Conservation (phyloP, 2,329 filamentous ascomycete genomes). For the Chaetomium sp. region DNA sequence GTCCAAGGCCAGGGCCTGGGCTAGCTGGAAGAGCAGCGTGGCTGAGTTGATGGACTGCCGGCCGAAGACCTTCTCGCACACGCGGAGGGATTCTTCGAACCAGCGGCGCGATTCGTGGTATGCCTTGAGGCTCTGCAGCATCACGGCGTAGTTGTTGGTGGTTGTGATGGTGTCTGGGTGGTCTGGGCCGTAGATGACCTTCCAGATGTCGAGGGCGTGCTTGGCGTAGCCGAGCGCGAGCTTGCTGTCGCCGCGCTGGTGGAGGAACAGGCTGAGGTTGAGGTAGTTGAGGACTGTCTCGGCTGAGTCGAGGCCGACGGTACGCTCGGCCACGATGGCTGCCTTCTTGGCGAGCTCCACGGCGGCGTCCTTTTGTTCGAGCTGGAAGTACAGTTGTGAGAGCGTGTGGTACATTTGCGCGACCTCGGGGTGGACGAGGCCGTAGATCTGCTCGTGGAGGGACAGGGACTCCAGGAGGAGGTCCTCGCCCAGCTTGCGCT, state of each 20-base stretch:
- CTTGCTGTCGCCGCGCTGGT: conserved; percentile 85
- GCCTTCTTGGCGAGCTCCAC: conserved; percentile 95
- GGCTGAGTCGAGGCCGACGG: conserved; percentile 83
- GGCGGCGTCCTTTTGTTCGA: conserved; percentile 95
- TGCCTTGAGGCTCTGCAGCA: conserved; percentile 92
- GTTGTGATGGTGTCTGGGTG: conserved; percentile 98
- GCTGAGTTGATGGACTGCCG: conserved; percentile 87
- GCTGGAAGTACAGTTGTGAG: conserved; percentile 92
- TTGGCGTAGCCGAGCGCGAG: conserved; percentile 81
- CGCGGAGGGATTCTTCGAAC: conserved; percentile 87
- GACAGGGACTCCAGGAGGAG: conserved; percentile 92
- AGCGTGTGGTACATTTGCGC: conserved; percentile 91
- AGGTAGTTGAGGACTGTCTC: conserved; percentile 95
- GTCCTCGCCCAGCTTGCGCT: conserved; percentile 94
- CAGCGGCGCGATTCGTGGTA: conserved; percentile 92
- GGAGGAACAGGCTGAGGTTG: conserved; percentile 89
- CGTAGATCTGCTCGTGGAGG: conserved; percentile 96
- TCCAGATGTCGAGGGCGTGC: conserved; percentile 92
- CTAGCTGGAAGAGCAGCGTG: conserved; percentile 92
- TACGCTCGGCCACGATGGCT: conserved; percentile 91
- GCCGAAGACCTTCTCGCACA: conserved; percentile 87
- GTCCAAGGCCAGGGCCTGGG: conserved; percentile 91
- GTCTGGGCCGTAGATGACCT: conserved; percentile 86
- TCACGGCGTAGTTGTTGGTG: conserved; percentile 96
- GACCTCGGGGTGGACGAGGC: conserved; percentile 92